Evolutionary conservation across 1,139 yeast genomes (phyloP), one percentile per base, ranked within the genome.

Genomic region (Kazachstania sp.): DNA sequence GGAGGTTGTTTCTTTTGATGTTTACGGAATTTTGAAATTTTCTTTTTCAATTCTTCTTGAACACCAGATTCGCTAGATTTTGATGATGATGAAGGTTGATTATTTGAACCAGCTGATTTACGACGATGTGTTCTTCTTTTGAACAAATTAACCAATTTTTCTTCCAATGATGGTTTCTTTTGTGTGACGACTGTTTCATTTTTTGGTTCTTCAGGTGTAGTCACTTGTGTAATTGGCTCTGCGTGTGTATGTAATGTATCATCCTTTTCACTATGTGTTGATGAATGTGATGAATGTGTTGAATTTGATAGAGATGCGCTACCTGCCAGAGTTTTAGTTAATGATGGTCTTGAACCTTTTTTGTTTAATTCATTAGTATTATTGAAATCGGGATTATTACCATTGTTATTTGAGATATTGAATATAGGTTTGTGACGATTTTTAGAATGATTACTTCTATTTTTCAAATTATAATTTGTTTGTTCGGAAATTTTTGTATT

Each of bases 121-220:
- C 45, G 39, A 36, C 47, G 51, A 38, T 49, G 51, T 15, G 47
- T 44, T 28, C 45, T 54, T 34, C 58, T 54, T 45, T 53, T 57
- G 46, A 60, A 57, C 18, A 60, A 49, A 40, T 52, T 57, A 18
- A 53, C 61, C 43, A 60, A 54, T 44, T 59, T 58, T 44, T 59
- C 57, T 42, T 58, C 63, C n/a, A 55, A 46, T 15, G 48, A 45
- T 9, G 30, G 39, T 35, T 41, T 41, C 28, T 36, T 46, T 20
- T 30, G 35, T 2, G 39, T n/a, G 18, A 30, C 35, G 11, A 8
- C 20, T 11, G 38, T 36, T 8, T 36, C 15, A 36, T 36, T 8
- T 12, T 36, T 36, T 8, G 13, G 9, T 9, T 32, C 19, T 5
- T 32, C 36, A 15, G 8, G 9, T 32, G 18, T 5, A 11, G 36